A percentile compares a stretch with the other conserved stretches of the same genome.
Evolutionary conservation across 108 stramenopile species (phyloP).

Genomic region (Discostella stelligeroides): DNA sequence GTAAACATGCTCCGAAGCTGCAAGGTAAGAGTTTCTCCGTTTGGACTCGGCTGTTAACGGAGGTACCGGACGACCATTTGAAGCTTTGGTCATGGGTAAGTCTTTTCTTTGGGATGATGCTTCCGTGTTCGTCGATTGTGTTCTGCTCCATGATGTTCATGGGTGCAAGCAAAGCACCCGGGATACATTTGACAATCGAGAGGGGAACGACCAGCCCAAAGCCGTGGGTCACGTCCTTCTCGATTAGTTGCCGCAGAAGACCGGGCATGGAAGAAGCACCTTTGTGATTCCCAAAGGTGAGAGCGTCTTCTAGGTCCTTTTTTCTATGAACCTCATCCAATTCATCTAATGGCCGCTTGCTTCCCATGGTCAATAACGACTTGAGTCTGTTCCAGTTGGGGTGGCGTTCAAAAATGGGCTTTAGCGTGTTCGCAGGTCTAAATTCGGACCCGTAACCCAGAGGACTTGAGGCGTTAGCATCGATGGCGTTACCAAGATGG

Average conservation of each 20-base stretch:
- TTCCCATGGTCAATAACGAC: not conserved
- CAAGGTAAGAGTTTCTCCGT: no score
- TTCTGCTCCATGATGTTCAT: conserved; percentile 5
- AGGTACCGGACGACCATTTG: conserved; percentile 1
- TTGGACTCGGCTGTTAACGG: no score
- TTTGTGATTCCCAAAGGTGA: conserved; percentile 15
- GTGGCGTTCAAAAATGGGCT: not conserved
- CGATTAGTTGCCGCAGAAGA: conserved; percentile 5
- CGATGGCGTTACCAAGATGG: no score
- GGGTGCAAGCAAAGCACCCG: no score
- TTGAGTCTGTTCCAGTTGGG: not conserved
- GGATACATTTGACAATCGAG: not conserved
- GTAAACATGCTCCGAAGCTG: no score
- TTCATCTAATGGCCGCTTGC: no score
- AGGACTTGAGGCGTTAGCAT: no score
- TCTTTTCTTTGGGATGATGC: no score
- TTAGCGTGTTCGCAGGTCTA: no score
- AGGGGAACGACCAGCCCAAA: conserved; percentile 2
- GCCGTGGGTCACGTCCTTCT: no score
- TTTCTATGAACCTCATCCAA: not conserved
- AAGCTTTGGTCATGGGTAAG: conserved; percentile 18
- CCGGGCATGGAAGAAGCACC: not conserved
- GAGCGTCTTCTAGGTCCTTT: no score
- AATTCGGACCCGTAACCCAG: no score
- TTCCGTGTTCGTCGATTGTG: conserved; percentile 8